These are phyloP conservation scores for Alternaria incomplexa DNA, from an alignment of 2,329 filamentous ascomycete species.

Conservation along the genomic window DNA sequence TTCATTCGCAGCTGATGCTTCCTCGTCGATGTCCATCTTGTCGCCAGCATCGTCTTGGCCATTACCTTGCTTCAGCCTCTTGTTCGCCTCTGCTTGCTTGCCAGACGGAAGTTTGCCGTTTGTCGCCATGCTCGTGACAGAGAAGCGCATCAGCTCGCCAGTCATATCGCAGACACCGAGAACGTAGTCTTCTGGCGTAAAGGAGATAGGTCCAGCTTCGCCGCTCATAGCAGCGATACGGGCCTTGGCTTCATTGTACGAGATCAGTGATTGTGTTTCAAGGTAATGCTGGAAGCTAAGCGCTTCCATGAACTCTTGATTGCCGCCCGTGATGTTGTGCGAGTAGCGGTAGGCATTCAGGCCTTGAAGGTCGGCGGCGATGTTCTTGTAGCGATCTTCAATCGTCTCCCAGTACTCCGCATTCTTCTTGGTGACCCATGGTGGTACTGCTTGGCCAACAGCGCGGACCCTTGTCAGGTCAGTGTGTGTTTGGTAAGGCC, in stretches of 20 bases:
- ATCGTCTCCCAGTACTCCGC: constrained; percentile 74
- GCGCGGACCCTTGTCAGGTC: constrained; percentile 64
- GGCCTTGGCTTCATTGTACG: constrained; percentile 63
- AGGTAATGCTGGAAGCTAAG: constrained; percentile 90
- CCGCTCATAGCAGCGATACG: constrained; percentile 47
- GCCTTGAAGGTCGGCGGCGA: constrained; percentile 75
- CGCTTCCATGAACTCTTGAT: constrained; percentile 95
- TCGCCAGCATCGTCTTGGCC: constrained; percentile 27
- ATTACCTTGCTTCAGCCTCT: constrained; percentile 28
- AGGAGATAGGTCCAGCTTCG: constrained; percentile 59
- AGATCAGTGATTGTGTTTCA: constrained; percentile 74
- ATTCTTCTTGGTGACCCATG: constrained; percentile 73
- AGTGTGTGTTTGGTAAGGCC: not conserved
- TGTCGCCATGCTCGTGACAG: constrained; percentile 84
- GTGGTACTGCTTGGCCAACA: constrained; percentile 66
- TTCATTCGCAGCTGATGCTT: constrained; percentile 21
- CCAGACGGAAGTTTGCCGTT: constrained; percentile 61
- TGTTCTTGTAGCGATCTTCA: constrained; percentile 67
- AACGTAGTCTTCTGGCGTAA: constrained; percentile 85
- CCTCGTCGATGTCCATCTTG: constrained; percentile 46
- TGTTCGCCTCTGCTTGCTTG: constrained; percentile 45
- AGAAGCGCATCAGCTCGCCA: constrained; percentile 96
- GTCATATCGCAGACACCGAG: constrained; percentile 92
- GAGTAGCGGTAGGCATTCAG: constrained; percentile 85
- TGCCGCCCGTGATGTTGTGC: constrained; percentile 74